phyloP scores from a whole-genome alignment of 257 asterid genomes.

The Nicotiana tomentosiformis region DNA sequence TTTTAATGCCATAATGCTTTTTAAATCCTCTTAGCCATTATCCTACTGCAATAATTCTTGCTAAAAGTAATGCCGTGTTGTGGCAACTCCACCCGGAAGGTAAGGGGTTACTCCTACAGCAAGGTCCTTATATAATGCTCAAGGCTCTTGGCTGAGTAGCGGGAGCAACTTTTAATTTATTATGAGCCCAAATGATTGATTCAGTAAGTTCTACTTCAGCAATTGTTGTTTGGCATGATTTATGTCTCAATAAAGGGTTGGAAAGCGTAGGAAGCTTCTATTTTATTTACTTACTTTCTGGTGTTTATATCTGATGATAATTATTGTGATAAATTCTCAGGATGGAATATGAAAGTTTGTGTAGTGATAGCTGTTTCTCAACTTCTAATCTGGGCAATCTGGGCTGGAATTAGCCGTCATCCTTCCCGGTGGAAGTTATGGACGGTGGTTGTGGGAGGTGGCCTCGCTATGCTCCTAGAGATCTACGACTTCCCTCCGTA shows the following conservation, averaged over 20 bases:
- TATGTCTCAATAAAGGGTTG: background rate
- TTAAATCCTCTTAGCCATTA: background rate
- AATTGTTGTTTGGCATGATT: background rate
- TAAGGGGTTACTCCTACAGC: background rate
- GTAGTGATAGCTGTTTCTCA: slow-evolving; percentile 47
- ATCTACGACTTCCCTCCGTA: slow-evolving; percentile 75
- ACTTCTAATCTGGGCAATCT: slow-evolving; percentile 55
- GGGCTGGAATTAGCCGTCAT: slow-evolving; percentile 65
- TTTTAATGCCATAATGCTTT: background rate
- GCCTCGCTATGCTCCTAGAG: slow-evolving; percentile 58
- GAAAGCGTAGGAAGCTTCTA: background rate
- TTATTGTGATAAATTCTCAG: slow-evolving; percentile 29
- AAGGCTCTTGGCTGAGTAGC: background rate
- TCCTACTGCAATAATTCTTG: background rate
- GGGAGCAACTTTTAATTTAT: background rate
- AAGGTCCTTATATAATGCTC: background rate
- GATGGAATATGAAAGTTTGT: slow-evolving; percentile 68
- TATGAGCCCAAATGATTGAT: background rate
- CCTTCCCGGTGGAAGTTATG: slow-evolving; percentile 71
- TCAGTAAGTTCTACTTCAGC: background rate
- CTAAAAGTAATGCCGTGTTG: background rate
- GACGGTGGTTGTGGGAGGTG: slow-evolving; percentile 63
- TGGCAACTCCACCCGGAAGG: background rate
- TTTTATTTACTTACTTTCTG: background rate
- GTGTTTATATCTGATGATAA: background rate